Base-by-base conservation (phyloP, 805 yeast species). In the Clavispora santaluciae region DNA sequence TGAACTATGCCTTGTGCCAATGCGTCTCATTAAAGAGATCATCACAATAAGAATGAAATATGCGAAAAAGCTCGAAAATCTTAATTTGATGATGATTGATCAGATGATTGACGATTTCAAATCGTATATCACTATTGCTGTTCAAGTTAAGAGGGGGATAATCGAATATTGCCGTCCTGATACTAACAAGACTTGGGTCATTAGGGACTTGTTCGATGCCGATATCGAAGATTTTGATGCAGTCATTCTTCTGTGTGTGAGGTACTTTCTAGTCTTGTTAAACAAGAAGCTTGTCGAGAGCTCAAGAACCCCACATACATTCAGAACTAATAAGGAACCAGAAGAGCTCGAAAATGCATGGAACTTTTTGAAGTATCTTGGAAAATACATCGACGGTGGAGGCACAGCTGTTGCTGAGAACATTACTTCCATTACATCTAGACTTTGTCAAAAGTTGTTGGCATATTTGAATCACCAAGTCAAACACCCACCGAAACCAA, bases 81-180 rank as follows among this genome's bases (percentile, higher is more conserved):
- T 96, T 1, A 89, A 97, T 0, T 78, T 90, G 80, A 85, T 88
- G 89, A 86, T 88, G 82, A 86, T 93, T 51, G 99, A 93, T 61
- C 96, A 91, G 63, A 83, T 88, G 75, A 76, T 91, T 45, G 89
- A 79, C 35, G 95, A 88, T 58, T 84, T 91, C 57, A 81, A 81
- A 50, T 74, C 81, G 2, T 88, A 87, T 57, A 76, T 91, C 42
- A 74, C 77, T 36, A 67, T 89, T 24, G 90, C 95, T 0, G 71
- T 87, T 13, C 84, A 79, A 48, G 77, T 89, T 38, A 82, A 88
- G 56, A 78, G 76, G 42, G 79, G 87, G 0, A 75, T 83, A 35
- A 63, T 72, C 21, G 81, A 76, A 36, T 83, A 79, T 51, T 72
- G 78, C 49, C 74, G 63, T 25, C 78, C 85, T 0, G 73, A 68